phyloP scores from a whole-genome alignment of 1,284 basidiomycete genomes.

The Ganoderma multipileum region DNA sequence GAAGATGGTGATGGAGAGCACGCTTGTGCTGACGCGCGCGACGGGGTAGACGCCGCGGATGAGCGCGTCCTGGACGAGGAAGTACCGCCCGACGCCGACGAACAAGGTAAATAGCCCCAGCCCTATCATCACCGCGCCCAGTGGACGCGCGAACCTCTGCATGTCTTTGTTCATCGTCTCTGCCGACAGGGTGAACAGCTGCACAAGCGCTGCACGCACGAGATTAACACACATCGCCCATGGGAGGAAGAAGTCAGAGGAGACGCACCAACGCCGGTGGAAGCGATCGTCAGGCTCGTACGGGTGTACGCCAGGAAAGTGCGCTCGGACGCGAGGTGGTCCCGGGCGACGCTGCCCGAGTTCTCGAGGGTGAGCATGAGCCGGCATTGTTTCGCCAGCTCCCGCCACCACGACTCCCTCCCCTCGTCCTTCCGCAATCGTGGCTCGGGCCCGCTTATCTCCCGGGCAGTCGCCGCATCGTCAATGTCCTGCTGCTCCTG shows the following conservation, averaged over 20 bases:
- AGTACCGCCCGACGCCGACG: constrained; percentile 61
- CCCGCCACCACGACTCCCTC: constrained; percentile 18
- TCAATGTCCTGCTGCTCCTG: not conserved
- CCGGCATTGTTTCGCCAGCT: constrained; percentile 34
- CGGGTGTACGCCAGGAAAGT: constrained; percentile 67
- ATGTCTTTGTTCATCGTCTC: constrained; percentile 39
- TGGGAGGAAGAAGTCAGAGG: not conserved
- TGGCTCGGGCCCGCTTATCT: not conserved
- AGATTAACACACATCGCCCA: not conserved
- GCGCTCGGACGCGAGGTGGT: constrained; percentile 63
- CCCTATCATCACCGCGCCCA: constrained; percentile 60
- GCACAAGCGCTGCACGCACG: constrained; percentile 53
- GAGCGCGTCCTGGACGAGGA: constrained; percentile 59
- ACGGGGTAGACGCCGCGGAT: constrained; percentile 63
- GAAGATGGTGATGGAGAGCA: constrained; percentile 52
- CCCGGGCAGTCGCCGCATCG: not conserved
- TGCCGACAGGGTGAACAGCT: constrained; percentile 58
- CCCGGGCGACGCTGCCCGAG: constrained; percentile 64
- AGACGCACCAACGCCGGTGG: constrained; percentile 51
- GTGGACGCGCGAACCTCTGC: constrained; percentile 54
- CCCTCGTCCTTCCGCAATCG: not conserved
- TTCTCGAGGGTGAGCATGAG: constrained; percentile 54
- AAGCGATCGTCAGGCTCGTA: constrained; percentile 62
- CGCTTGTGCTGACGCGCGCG: constrained; percentile 52
- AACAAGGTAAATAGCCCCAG: constrained; percentile 57